These are phyloP conservation scores for Microbotryum scabiosae DNA, from an alignment of 1,284 basidiomycete species.

Conservation along the genomic window DNA sequence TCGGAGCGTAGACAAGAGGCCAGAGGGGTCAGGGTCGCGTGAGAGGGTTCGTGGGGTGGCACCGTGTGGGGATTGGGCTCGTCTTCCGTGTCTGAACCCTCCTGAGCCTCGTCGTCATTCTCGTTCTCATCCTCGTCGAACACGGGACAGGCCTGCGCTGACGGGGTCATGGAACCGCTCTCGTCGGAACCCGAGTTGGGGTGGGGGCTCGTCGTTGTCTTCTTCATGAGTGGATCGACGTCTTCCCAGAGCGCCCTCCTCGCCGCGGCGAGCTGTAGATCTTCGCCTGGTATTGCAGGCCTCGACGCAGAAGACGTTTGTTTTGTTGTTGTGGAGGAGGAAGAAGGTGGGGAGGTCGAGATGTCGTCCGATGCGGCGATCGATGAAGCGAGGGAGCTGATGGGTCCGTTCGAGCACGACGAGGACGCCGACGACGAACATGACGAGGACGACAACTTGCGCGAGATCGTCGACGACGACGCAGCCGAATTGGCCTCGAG, in stretches of 20 bases:
- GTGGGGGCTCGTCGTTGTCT: background rate
- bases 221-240: background rate
- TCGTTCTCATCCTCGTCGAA: conserved; percentile 3
- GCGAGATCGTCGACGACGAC: background rate
- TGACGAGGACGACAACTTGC: conserved; percentile 8
- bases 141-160: background rate
- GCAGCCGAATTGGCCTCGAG: background rate
- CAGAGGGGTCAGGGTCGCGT: conserved; percentile 7
- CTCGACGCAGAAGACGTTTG: conserved; percentile 11
- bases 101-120: background rate
- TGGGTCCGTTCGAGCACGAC: background rate
- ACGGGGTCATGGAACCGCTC: background rate
- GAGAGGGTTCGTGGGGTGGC: background rate
- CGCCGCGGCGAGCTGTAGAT: conserved; percentile 24
- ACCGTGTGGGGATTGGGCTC: background rate
- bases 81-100: conserved; percentile 2
- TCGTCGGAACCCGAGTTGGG: background rate
- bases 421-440: background rate
- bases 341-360: background rate
- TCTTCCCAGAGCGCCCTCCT: conserved; percentile 26
- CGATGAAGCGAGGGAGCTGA: background rate
- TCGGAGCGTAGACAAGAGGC: conserved; percentile 13
- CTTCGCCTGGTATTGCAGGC: conserved; percentile 15
- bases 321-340: background rate
- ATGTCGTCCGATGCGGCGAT: background rate